Percentiles rank a stretch among this genome's conserved stretches.
Conservation (phyloP, 176 grass and related monocot species). For the Cenchrus fungigraminus region DNA sequence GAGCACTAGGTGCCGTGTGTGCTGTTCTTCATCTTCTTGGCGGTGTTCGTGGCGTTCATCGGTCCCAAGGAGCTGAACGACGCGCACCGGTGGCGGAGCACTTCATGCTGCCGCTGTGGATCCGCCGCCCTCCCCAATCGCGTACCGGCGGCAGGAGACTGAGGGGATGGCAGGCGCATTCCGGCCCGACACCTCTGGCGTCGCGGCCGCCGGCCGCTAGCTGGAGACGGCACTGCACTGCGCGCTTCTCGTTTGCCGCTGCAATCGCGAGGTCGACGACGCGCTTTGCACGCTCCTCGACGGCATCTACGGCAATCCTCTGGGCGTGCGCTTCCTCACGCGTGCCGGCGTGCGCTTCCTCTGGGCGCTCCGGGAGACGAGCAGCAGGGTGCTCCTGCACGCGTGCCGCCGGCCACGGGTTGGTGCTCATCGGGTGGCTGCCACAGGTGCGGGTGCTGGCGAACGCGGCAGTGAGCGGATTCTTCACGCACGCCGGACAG, state of each 20-base stretch:
- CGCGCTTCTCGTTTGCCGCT: background rate
- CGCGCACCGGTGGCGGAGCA: background rate
- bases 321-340: too few species aligned
- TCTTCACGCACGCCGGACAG: too few species aligned
- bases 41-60: too few species aligned
- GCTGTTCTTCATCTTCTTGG: too few species aligned
- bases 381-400: background rate
- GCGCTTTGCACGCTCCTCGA: background rate
- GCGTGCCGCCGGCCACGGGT: background rate
- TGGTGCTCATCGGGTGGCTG: background rate
- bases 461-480: too few species aligned
- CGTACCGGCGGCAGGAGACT: constrained; percentile 25
- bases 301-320: constrained; percentile 26
- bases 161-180: background rate
- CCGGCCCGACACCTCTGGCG: background rate
- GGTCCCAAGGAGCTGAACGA: too few species aligned
- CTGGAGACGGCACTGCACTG: background rate
- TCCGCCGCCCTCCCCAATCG: background rate
- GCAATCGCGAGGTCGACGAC: constrained; percentile 33
- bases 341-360: background rate
- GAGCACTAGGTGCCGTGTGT: too few species aligned
- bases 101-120: background rate
- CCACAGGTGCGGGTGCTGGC: constrained; percentile 38
- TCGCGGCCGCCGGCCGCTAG: background rate
- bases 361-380: constrained; percentile 14